A percentile compares a stretch with the other conserved stretches of the same genome.
These are phyloP conservation scores for Podospora appendiculata DNA, from an alignment of 495 filamentous ascomycete genomes.

Conservation along the genomic window DNA sequence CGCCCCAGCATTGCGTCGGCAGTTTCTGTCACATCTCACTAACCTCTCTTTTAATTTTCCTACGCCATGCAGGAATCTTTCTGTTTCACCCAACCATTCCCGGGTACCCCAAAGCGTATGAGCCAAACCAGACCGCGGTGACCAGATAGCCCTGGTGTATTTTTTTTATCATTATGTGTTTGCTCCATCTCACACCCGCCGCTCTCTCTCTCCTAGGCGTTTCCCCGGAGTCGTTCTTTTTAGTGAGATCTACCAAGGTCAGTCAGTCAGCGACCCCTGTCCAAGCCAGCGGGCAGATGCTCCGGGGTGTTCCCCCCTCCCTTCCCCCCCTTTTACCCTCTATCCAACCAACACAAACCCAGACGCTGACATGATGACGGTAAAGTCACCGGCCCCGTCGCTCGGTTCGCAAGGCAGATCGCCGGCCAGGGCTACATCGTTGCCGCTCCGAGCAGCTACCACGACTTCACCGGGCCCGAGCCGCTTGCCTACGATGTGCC, in stretches of 20 bases:
- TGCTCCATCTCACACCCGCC: too few species aligned
- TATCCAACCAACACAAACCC: neutral
- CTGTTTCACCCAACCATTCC: conserved; percentile 81
- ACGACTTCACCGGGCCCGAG: conserved; percentile 86
- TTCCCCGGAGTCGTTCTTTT: conserved; percentile 91
- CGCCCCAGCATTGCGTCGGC: neutral
- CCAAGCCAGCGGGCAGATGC: neutral
- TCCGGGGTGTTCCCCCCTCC: too few species aligned
- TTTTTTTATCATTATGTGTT: neutral
- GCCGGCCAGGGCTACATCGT: conserved; percentile 91
- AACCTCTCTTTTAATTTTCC: too few species aligned
- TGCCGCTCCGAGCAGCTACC: conserved; percentile 82
- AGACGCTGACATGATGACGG: neutral
- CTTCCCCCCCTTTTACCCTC: too few species aligned
- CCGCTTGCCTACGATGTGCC: conserved; percentile 78
- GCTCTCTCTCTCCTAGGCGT: conserved; percentile 29
- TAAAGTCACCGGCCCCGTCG: conserved; percentile 83
- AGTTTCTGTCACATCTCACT: neutral
- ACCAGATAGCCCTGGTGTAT: too few species aligned
- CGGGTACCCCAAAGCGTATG: conserved; percentile 71
- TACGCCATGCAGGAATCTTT: conserved; percentile 59
- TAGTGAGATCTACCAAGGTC: conserved; percentile 95
- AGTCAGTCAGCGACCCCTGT: neutral
- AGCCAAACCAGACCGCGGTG: neutral
- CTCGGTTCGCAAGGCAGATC: conserved; percentile 86